Evolutionary conservation across 345 rosid genomes (phyloP).

Genomic region (Abelmoschus esculentus): DNA sequence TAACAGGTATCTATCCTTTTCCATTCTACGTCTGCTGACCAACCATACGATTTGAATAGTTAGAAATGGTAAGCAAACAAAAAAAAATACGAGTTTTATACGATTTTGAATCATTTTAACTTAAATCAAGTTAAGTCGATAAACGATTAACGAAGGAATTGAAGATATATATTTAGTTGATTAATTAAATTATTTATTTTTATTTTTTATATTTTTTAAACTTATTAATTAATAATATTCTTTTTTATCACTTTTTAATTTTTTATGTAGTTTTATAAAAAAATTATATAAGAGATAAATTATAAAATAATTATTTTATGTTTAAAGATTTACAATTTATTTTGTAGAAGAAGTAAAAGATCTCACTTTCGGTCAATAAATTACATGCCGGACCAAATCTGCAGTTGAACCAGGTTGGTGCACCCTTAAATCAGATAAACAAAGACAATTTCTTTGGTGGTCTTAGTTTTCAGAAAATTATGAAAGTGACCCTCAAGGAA

Average conservation of each 20-base stretch:
- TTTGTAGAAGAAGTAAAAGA: too few relatives aligned
- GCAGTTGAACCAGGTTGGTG: not conserved
- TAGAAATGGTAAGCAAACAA: not conserved
- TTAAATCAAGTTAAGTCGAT: not conserved
- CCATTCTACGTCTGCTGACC: not conserved
- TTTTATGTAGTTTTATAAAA: too few relatives aligned
- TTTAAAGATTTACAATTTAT: too few relatives aligned
- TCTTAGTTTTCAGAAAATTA: not conserved
- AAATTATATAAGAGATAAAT: too few relatives aligned
- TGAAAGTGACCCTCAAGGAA: conserved; percentile 5
- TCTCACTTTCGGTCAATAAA: not conserved
- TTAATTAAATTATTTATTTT: too few relatives aligned
- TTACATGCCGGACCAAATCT: not conserved
- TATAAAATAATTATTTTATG: too few relatives aligned
- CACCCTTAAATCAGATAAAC: not conserved
- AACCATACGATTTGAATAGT: too few relatives aligned
- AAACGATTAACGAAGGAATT: too few relatives aligned
- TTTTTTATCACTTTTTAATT: too few relatives aligned
- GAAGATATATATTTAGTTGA: too few relatives aligned
- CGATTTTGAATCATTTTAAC: not conserved
- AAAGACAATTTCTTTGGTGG: not conserved
- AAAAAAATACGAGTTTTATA: not conserved
- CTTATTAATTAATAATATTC: too few relatives aligned
- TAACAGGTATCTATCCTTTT: not conserved
- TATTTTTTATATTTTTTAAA: not conserved